phyloP scores from a whole-genome alignment of 306 rosid genomes.

The Mimosa bimucronata region DNA sequence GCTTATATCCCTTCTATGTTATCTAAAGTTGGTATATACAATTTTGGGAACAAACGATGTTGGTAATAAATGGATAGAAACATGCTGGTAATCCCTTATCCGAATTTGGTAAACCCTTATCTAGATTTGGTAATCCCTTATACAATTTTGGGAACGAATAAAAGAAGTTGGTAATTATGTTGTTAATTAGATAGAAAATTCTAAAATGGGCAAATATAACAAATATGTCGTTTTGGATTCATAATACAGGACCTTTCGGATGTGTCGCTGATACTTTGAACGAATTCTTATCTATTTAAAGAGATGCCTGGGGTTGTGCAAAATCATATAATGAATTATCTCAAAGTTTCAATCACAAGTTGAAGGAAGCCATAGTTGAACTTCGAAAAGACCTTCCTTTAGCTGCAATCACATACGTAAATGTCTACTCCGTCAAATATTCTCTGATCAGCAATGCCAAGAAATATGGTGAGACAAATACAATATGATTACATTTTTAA shows the following conservation, averaged over 20 bases:
- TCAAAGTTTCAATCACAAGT: conserved; percentile 53
- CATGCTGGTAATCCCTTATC: too few species aligned
- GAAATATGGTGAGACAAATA: not conserved
- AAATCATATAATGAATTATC: conserved; percentile 24
- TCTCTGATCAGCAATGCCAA: not conserved
- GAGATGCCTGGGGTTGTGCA: conserved; percentile 60
- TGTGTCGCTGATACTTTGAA: conserved; percentile 41
- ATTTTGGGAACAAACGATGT: too few species aligned
- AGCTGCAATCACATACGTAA: not conserved
- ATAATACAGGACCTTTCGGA: conserved; percentile 51
- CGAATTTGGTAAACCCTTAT: too few species aligned
- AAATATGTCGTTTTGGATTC: conserved; percentile 46
- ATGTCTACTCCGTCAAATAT: not conserved
- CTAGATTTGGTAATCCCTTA: too few species aligned
- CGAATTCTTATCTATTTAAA: conserved; percentile 29
- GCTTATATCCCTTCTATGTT: too few species aligned
- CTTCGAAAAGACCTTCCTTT: not conserved
- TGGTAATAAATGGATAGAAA: too few species aligned
- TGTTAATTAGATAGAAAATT: conserved; percentile 41
- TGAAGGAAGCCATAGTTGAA: not conserved
- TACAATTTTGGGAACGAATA: too few species aligned
- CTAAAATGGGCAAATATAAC: too few species aligned
- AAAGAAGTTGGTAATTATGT: too few species aligned
- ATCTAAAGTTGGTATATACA: too few species aligned
- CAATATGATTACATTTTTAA: not conserved